Base-by-base conservation (phyloP, 148 eudicot species). In the Camellia lanceoleosa region DNA sequence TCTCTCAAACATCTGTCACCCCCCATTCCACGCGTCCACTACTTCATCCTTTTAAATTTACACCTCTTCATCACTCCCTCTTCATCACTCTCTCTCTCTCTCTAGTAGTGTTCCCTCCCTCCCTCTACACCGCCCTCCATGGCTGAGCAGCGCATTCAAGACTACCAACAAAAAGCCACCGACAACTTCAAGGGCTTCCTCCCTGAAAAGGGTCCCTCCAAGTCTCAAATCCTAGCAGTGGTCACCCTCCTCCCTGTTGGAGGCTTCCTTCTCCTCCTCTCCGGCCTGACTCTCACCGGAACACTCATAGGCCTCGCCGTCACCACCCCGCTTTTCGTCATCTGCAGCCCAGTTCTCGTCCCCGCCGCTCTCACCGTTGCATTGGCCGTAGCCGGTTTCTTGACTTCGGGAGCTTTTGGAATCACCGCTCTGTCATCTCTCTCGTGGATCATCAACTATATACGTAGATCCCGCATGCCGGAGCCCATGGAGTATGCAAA, bases 271-370 rank as follows among this genome's bases (percentile, higher is more conserved):
- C 81, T 92, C 49, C 76, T 79, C 75, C 83, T 91, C 2, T 79
- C 93, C 6, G 89, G 85, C 10, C 46, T 91, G 0, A 78, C 88
- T 54, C 86, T 91, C 4, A 66, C 83, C 59, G 92, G 87, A 1
- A 85, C 92, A 9, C 76, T 91, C 43, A 20, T 91, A n/a, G 91
- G 87, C 15, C 82, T 89, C 2, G 89, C 83, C 1, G 59, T 89
- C 20, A 77, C 90, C 7, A 68, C 86, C 18, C 97, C 97, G 6
- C 63, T 92, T 4, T 91, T 92, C n/a, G 63, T 92, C 20, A 38
- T 92, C 54, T 92, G 87, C 80, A 89, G 97, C 84, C 97, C 97
- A 3, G 79, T 92, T 7, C 75, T 92, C 10, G 87, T 92, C 71
- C 97, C 97, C 3, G 94, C 97, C 0, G 79, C 76, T 0, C 51